These are phyloP conservation scores for Canavalia gladiata DNA, from an alignment of 306 rosid genomes.

Conservation along the genomic window DNA sequence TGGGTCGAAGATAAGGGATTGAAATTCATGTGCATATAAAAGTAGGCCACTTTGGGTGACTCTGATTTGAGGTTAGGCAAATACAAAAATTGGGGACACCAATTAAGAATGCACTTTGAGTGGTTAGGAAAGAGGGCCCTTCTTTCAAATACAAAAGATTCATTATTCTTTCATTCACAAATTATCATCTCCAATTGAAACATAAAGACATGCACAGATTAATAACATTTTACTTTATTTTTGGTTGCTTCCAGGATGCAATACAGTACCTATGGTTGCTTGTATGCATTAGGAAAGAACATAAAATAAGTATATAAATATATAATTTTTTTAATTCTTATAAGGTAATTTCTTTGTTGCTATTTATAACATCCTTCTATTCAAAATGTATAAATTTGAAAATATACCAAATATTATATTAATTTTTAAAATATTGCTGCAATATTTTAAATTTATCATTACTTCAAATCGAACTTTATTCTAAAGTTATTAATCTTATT, in stretches of 20 bases:
- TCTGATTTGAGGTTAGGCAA: not conserved
- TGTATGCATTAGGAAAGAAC: not conserved
- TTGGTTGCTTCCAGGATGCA: not conserved
- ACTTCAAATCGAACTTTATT: too few species aligned
- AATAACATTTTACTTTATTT: constrained; percentile 1
- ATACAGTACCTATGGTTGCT: not conserved
- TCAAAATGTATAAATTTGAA: too few species aligned
- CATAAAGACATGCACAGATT: not conserved
- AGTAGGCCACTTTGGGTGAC: constrained; percentile 43
- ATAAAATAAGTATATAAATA: not conserved
- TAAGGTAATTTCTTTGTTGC: too few species aligned
- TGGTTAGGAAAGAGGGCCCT: constrained; percentile 11
- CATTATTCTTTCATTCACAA: constrained; percentile 11
- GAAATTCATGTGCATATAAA: not conserved
- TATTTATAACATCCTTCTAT: too few species aligned
- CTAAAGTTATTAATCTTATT: too few species aligned
- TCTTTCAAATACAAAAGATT: not conserved
- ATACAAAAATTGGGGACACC: not conserved
- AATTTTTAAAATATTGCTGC: too few species aligned
- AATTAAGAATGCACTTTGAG: constrained; percentile 31
- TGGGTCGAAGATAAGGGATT: not conserved
- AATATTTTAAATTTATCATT: too few species aligned
- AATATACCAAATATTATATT: too few species aligned
- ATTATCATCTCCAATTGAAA: not conserved
- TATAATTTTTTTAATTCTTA: not conserved